phyloP scores from a whole-genome alignment of 2,329 filamentous ascomycete species.

The Alternaria sp. region DNA sequence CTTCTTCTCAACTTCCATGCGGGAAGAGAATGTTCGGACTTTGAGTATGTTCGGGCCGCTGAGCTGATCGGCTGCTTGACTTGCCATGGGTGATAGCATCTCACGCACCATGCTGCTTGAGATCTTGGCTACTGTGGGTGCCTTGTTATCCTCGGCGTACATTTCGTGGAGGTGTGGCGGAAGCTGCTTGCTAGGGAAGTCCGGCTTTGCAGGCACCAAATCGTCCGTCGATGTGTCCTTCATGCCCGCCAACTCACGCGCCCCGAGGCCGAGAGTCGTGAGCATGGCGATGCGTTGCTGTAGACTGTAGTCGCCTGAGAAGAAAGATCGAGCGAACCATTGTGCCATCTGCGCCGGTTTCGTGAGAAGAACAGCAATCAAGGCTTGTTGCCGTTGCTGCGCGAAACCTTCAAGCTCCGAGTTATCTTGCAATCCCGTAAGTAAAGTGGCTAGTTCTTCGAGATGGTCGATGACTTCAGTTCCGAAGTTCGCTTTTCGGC shows the following conservation, averaged over 20 bases:
- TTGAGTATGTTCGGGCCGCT: conserved; percentile 86
- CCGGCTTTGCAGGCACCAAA: conserved; percentile 46
- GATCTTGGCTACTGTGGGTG: conserved; percentile 71
- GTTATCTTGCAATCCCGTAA: conserved; percentile 84
- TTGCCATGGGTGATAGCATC: conserved; percentile 82
- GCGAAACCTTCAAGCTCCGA: conserved; percentile 78
- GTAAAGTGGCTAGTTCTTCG: conserved; percentile 76
- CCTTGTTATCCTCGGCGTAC: conserved; percentile 59
- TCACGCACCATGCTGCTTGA: conserved; percentile 70
- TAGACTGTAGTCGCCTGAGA: conserved; percentile 89
- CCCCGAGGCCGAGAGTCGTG: conserved; percentile 79
- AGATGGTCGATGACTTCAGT: conserved; percentile 85
- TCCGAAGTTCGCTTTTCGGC: conserved; percentile 86
- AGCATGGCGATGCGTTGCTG: conserved; percentile 83
- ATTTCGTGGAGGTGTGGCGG: conserved; percentile 75
- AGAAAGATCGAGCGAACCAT: conserved; percentile 85
- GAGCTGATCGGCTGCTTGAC: conserved; percentile 77
- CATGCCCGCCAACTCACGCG: conserved; percentile 83
- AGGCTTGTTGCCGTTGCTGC: conserved; percentile 75
- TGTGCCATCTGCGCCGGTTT: conserved; percentile 78
- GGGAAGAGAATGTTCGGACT: conserved; percentile 84
- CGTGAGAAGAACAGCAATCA: conserved; percentile 81
- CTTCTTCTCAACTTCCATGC: conserved; percentile 69
- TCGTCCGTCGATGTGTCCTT: conserved; percentile 61
- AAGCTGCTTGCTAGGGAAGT: conserved; percentile 82